phyloP scores from a whole-genome alignment of 768 basidiomycete genomes.

The Leucosporidium scottii region DNA sequence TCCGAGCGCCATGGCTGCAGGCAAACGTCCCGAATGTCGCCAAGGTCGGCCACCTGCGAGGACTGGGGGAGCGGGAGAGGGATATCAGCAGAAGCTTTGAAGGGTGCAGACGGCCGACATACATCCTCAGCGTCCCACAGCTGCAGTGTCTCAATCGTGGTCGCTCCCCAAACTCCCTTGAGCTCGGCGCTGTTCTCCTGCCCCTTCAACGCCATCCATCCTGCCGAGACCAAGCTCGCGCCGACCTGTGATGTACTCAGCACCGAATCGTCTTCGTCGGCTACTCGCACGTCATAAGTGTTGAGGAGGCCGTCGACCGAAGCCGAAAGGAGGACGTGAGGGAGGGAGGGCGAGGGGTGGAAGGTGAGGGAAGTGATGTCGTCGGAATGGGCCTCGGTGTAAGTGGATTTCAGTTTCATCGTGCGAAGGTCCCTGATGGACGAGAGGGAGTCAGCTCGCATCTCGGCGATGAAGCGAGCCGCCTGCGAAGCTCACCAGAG shows the following conservation, averaged over 20 bases:
- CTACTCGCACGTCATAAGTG: constrained; percentile 36
- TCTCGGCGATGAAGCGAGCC: too few relatives aligned
- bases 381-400: constrained; percentile 37
- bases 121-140: constrained; percentile 33
- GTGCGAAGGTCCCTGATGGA: constrained; percentile 29
- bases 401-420: constrained; percentile 28
- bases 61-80: constrained; percentile 10
- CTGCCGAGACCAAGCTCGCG: constrained; percentile 22
- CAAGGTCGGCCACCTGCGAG: constrained; percentile 28
- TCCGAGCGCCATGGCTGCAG: constrained; percentile 34
- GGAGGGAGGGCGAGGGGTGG: constrained; percentile 32
- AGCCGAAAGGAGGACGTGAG: constrained; percentile 34
- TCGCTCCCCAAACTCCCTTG: constrained; percentile 30
- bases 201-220: constrained; percentile 32
- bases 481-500: constrained; percentile 29
- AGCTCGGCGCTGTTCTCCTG: constrained; percentile 2
- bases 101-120: not conserved
- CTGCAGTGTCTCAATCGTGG: constrained; percentile 37
- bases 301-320: constrained; percentile 36
- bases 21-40: constrained; percentile 35
- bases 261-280: constrained; percentile 37
- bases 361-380: constrained; percentile 36
- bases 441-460: not conserved
- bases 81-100: not conserved
- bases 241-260: constrained; percentile 34